phyloP scores from a whole-genome alignment of 2,329 filamentous ascomycete species.

The Colletotrichum sp. region DNA sequence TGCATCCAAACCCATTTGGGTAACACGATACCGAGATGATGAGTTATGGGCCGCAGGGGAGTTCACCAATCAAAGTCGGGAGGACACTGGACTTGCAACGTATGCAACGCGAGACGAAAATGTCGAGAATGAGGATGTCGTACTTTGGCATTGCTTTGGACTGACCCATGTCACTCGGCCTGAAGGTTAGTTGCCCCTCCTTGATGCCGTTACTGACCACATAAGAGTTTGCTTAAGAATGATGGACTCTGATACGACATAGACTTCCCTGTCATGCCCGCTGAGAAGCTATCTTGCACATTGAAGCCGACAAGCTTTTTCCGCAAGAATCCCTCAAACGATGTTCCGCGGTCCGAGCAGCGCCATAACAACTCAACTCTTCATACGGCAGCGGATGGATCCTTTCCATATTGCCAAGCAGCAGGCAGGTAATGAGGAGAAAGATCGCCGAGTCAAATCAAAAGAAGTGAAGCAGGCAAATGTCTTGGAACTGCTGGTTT shows the following conservation, averaged over 20 bases:
- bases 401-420: not conserved
- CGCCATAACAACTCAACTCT: not conserved
- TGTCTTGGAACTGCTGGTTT: not conserved
- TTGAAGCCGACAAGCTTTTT: constrained; percentile 57
- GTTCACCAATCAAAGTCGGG: constrained; percentile 64
- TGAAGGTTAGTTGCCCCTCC: constrained; percentile 34
- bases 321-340: constrained; percentile 51
- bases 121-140: constrained; percentile 60
- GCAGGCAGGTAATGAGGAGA: not conserved
- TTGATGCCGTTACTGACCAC: not conserved
- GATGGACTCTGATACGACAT: not conserved
- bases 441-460: not conserved
- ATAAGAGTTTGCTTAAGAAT: not conserved
- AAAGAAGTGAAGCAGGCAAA: not conserved
- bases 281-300: constrained; percentile 55
- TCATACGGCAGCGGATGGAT: not conserved
- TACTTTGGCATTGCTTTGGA: constrained; percentile 59
- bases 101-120: constrained; percentile 55
- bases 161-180: constrained; percentile 60
- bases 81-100: constrained; percentile 55
- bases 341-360: constrained; percentile 23
- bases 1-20: constrained; percentile 63
- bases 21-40: constrained; percentile 60
- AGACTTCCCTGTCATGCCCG: constrained; percentile 65
- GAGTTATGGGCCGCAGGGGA: constrained; percentile 65